Conservation (phyloP, 257 asterid species). For the Penstemon newberryi region DNA sequence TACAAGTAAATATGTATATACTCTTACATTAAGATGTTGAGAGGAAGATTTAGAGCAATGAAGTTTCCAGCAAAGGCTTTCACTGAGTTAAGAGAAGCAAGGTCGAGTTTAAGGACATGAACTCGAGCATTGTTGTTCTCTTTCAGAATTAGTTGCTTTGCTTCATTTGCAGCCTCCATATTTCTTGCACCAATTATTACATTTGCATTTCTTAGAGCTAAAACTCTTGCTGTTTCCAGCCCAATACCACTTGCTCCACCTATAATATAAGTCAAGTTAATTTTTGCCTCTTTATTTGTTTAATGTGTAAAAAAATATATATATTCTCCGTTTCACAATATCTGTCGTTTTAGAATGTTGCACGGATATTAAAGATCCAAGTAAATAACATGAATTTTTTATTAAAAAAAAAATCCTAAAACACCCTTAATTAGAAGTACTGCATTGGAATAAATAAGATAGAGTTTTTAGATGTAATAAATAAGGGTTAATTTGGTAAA, state of each 20-base stretch:
- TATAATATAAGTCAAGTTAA: constrained; percentile 17
- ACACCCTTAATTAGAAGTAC: too few species aligned
- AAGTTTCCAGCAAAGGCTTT: constrained; percentile 60
- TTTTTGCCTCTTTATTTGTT: too few species aligned
- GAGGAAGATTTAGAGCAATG: constrained; percentile 68
- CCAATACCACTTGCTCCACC: constrained; percentile 97
- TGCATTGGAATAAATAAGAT: too few species aligned
- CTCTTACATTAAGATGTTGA: constrained; percentile 82
- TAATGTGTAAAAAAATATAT: too few species aligned
- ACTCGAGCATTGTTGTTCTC: constrained; percentile 52
- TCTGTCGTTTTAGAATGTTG: too few species aligned
- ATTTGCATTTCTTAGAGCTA: constrained; percentile 66
- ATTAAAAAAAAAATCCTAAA: too few species aligned
- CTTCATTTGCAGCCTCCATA: constrained; percentile 68
- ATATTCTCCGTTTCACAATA: too few species aligned
- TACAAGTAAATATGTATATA: constrained; percentile 14
- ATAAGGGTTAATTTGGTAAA: too few species aligned
- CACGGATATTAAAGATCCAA: too few species aligned
- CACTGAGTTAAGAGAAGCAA: constrained; percentile 64
- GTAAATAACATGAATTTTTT: too few species aligned
- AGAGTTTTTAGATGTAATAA: too few species aligned
- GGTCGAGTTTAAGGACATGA: constrained; percentile 70
- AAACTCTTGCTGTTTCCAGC: constrained; percentile 73
- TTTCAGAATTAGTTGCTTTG: constrained; percentile 51
- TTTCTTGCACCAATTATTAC: constrained; percentile 87